phyloP scores from a whole-genome alignment of 192 early-diverging fungal species.

The Lobosporangium transversale region DNA sequence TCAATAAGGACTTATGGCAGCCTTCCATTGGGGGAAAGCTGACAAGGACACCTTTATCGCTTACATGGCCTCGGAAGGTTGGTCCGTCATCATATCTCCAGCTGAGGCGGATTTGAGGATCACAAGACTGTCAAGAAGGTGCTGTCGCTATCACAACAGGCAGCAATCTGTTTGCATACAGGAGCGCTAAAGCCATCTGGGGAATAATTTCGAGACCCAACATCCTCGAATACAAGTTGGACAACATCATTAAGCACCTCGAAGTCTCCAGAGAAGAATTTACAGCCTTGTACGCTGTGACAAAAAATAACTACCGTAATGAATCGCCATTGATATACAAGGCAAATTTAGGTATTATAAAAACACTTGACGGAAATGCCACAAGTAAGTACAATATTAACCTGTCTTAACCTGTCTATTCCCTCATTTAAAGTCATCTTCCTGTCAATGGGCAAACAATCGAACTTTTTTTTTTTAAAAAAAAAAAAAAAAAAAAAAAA shows the following conservation, averaged over 20 bases:
- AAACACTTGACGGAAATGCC: too few species aligned
- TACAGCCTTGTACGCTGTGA: not conserved
- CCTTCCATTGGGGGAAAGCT: too few species aligned
- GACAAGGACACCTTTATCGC: too few species aligned
- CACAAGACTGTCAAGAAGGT: not conserved
- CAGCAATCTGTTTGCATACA: conserved; percentile 13
- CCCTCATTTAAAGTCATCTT: too few species aligned
- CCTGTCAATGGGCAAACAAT: too few species aligned
- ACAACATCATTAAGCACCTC: not conserved
- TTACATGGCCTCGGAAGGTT: not conserved
- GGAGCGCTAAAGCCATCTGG: conserved; percentile 1
- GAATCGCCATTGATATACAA: not conserved
- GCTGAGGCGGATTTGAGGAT: conserved; percentile 2
- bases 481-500: too few species aligned
- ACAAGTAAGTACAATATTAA: too few species aligned
- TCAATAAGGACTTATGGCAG: too few species aligned
- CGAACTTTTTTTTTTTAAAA: too few species aligned
- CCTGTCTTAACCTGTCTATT: too few species aligned
- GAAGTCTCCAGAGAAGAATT: conserved; percentile 2
- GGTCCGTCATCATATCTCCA: conserved; percentile 1
- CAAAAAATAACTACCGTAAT: conserved; percentile 4
- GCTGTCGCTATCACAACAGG: conserved; percentile 4
- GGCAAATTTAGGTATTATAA: too few species aligned
- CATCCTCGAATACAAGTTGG: conserved; percentile 1
- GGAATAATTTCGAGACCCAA: not conserved